These are phyloP conservation scores for Rhodotorula sp. DNA, from an alignment of 1,284 basidiomycete genomes.

Conservation along the genomic window DNA sequence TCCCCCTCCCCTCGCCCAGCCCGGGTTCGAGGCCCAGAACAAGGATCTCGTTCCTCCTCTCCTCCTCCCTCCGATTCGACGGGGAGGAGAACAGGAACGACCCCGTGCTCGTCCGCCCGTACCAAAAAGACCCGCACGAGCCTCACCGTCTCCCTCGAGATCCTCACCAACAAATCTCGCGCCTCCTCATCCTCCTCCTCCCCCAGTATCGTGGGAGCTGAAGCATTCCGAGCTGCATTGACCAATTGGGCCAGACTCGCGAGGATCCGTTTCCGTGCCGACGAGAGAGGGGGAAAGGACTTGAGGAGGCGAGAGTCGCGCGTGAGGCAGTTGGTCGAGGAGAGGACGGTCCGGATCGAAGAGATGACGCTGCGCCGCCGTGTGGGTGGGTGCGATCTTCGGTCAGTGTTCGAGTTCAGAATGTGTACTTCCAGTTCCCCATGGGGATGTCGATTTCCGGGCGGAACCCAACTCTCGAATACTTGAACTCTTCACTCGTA, in stretches of 20 bases:
- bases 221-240: slow-evolving; percentile 74
- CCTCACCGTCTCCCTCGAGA: slow-evolving; percentile 52
- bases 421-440: no score
- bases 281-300: slow-evolving; percentile 64
- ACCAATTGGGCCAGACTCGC: slow-evolving; percentile 80
- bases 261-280: slow-evolving; percentile 78
- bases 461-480: rapidly evolving
- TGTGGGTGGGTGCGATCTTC: background rate
- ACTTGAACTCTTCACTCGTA: no score
- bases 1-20: no score
- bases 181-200: slow-evolving; percentile 43
- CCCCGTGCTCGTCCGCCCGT: slow-evolving; percentile 55
- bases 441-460: no score
- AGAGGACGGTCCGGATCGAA: slow-evolving; percentile 84
- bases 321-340: slow-evolving; percentile 77
- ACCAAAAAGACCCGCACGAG: slow-evolving; percentile 57
- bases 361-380: slow-evolving; percentile 73
- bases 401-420: background rate
- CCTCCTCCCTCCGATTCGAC: slow-evolving; percentile 11
- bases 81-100: background rate
- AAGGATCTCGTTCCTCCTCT: no score
- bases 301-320: slow-evolving; percentile 74
- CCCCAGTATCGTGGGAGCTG: slow-evolving; percentile 47
- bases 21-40: no score
- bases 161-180: slow-evolving; percentile 49